Evolutionary conservation across 2,329 filamentous ascomycete genomes (phyloP).

Genomic region (Macrophomina tecta): DNA sequence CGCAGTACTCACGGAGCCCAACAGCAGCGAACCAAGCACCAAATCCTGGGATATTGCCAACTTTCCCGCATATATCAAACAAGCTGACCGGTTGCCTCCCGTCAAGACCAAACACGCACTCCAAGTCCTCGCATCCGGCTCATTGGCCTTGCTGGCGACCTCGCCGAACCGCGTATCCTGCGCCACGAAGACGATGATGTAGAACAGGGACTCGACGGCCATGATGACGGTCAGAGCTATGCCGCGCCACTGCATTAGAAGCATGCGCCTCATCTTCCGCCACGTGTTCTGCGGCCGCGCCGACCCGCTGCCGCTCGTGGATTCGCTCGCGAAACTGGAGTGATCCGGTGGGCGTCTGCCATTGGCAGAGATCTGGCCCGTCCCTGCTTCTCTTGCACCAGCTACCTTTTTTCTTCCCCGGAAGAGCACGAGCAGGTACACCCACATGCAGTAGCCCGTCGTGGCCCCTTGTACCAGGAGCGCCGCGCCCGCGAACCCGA

Average conservation of each 20-base stretch:
- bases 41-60: conserved; percentile 33
- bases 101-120: conserved; percentile 36
- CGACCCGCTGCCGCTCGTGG: not conserved
- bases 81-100: conserved; percentile 35
- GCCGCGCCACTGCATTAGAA: conserved; percentile 40
- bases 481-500: conserved; percentile 39
- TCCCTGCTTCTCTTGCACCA: not conserved
- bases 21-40: conserved; percentile 35
- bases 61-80: conserved; percentile 36
- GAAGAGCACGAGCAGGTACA: conserved; percentile 40
- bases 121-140: conserved; percentile 36
- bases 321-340: not conserved
- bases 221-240: conserved; percentile 37
- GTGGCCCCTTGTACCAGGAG: conserved; percentile 42
- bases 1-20: conserved; percentile 37
- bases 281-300: conserved; percentile 32
- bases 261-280: conserved; percentile 35
- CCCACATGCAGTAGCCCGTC: conserved; percentile 42
- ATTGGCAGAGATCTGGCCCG: too few species aligned
- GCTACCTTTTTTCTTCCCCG: not conserved
- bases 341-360: not conserved
- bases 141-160: conserved; percentile 34
- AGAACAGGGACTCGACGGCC: conserved; percentile 37
- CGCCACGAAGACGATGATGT: conserved; percentile 40
- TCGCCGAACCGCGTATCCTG: conserved; percentile 36